Base-by-base conservation (phyloP, 139 green algal genomes). In the Penium margaritaceum region DNA sequence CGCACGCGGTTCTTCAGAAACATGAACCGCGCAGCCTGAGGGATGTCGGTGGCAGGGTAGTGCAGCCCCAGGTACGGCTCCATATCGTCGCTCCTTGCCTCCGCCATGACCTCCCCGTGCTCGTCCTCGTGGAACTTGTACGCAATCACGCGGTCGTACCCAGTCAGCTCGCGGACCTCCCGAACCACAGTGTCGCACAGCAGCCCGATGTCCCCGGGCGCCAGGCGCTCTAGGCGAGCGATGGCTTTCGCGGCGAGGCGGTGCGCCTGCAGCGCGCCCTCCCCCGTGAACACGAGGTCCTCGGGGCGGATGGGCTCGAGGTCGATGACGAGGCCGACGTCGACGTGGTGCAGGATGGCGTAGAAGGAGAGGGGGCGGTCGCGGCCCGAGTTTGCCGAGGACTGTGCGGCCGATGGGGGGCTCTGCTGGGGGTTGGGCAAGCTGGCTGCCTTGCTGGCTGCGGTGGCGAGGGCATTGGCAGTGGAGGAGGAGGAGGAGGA, bases 81-180 rank as follows among this genome's bases (percentile, higher is more conserved):
- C 12, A 74, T 17, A 27, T 36, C 66, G 4, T 5, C 9, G 12
- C 7, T n/a, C 2, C 30, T 43, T 15, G n/a, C 35, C 32, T 82
- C 76, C 21, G 76, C 76, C 7, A 82, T 39, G 29, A 82, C 76
- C 44, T 82, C 69, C n/a, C 76, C 76, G 44, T 78, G 69, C 21
- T 57, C 54, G 21, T 76, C 76, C 35, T 70, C 41, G 38, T 82
- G 76, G 27, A 82, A 79, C 35, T 72, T 72, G 61, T 82, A 82
- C 12, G 57, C 37, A 70, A 82, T 78, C 14, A 82, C 76, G 15
- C 76, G 55, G 35, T 78, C 68, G 17, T 82, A 82, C 24, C 76
- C 76, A 15, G 51, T 68, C 32, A 82, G 44, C 47, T 82, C 60
- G 7, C 57, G 62, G 14, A 82, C 57, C 76, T 82, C 74, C 53